These are phyloP conservation scores for Teratosphaeria epicoccoides DNA, from an alignment of 2,329 filamentous ascomycete species.

Conservation along the genomic window DNA sequence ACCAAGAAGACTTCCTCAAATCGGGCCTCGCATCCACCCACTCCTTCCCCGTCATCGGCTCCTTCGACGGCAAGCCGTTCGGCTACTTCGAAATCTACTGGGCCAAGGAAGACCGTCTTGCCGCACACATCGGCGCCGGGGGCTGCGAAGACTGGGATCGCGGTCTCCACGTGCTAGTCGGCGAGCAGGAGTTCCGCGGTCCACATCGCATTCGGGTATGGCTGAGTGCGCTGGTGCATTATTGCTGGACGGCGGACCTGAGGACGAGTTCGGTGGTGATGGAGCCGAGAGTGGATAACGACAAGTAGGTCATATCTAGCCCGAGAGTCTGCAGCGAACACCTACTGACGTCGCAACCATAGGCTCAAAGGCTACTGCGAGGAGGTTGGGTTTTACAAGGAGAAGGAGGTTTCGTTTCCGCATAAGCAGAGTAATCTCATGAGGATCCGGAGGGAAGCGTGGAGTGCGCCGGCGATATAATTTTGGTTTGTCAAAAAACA, in stretches of 20 bases:
- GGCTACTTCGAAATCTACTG: slow-evolving; percentile 98
- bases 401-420: slow-evolving; percentile 74
- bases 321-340: neutral
- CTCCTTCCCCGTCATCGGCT: slow-evolving; percentile 81
- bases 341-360: neutral
- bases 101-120: slow-evolving; percentile 84
- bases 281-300: slow-evolving; percentile 86
- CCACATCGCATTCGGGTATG: slow-evolving; percentile 65
- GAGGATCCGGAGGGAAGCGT: slow-evolving; percentile 67
- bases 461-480: slow-evolving; percentile 51
- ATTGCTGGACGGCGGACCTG: slow-evolving; percentile 64
- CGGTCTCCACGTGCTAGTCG: slow-evolving; percentile 78
- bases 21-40: slow-evolving; percentile 56
- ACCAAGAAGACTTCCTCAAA: slow-evolving; percentile 58
- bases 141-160: slow-evolving; percentile 81
- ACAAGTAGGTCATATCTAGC: slow-evolving; percentile 52
- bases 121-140: slow-evolving; percentile 52
- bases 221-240: slow-evolving; percentile 81
- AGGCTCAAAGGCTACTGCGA: slow-evolving; percentile 64
- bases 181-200: slow-evolving; percentile 84
- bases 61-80: slow-evolving; percentile 92
- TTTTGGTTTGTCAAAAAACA: neutral
- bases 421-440: slow-evolving; percentile 90
- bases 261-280: slow-evolving; percentile 74
- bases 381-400: slow-evolving; percentile 68